Base-by-base conservation (phyloP, 192 early-diverging fungal genomes). In the Mortierella claussenii region DNA sequence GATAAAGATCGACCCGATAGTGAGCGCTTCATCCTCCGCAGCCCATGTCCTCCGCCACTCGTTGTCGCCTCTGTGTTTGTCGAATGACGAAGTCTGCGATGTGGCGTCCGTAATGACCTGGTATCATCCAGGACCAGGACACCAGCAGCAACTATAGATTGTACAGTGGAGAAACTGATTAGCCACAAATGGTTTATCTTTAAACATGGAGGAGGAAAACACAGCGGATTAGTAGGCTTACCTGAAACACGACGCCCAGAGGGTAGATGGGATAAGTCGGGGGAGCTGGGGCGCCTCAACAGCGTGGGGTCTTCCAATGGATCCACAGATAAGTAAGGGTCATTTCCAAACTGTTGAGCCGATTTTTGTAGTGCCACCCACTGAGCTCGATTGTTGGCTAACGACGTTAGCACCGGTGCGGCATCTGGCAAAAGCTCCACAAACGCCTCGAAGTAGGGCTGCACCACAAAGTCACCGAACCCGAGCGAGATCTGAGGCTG, bases 391-490 rank as follows among this genome's bases (percentile, higher is more conserved):
- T 94, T 94, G n/a, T 42, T 58, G 2, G 79, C 63, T 17, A 94
- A 78, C 18, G 80, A 70, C 3, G 84, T 81, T 8, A 96, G 68
- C 40, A 89, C 79, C 20, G 80, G 74, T 2, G 85, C 79, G 0
- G 89, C 85, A 3, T 84, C 79, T 0, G 94, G 92, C 44, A 97
- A 86, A 5, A 95, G 76, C 28, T 91, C 87, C 13, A 88, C 88
- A 42, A 96, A 85, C 52, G 86, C 84, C 52, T 91, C 89, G 81
- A 94, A 96, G 57, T 94, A 96, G 3, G 96, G 96, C 28, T 87
- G 87, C 0, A 92, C 92, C 13, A 98, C 91, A 53, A 93, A 94
- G 62, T 94, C 91, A 57, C 91, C 89, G 80, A 97, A 97, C 27
- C 92, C 88, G 4, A 97, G 75, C 31, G 88, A 88, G 48, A 97